These are phyloP conservation scores for Neofusicoccum ribis DNA, from an alignment of 2,329 filamentous ascomycete species.

Conservation along the genomic window DNA sequence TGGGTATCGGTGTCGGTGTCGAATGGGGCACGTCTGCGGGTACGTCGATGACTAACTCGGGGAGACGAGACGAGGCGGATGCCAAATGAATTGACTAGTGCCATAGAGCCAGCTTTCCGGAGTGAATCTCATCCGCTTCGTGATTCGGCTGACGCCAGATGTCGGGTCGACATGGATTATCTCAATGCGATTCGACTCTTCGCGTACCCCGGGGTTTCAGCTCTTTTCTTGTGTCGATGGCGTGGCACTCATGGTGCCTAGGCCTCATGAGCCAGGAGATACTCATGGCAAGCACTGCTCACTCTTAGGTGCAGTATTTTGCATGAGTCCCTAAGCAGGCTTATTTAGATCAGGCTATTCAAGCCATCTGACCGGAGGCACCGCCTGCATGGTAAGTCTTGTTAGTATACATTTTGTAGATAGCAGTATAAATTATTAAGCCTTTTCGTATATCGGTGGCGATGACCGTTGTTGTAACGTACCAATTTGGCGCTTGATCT, in stretches of 20 bases:
- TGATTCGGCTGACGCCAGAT: not conserved
- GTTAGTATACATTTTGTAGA: not conserved
- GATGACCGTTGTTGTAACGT: not conserved
- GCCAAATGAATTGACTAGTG: not conserved
- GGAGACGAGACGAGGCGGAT: not conserved
- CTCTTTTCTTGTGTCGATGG: not conserved
- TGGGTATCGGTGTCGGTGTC: constrained; percentile 7
- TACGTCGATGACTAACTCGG: not conserved
- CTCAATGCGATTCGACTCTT: not conserved
- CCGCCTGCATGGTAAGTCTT: not conserved
- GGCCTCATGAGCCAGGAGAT: not conserved
- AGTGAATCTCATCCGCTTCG: not conserved
- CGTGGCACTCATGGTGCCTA: not conserved
- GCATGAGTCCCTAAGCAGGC: not conserved
- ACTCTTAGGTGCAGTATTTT: not conserved
- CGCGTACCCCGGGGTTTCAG: not conserved
- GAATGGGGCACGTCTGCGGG: constrained; percentile 11
- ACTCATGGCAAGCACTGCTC: not conserved
- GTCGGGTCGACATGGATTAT: not conserved
- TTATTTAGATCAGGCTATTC: not conserved
- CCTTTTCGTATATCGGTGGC: not conserved
- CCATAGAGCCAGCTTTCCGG: not conserved
- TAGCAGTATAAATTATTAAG: not conserved
- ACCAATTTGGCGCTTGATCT: constrained; percentile 85
- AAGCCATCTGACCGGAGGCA: constrained; percentile 21